phyloP scores from a whole-genome alignment of 192 early-diverging fungal species.

The Rhizophagus prolifer region DNA sequence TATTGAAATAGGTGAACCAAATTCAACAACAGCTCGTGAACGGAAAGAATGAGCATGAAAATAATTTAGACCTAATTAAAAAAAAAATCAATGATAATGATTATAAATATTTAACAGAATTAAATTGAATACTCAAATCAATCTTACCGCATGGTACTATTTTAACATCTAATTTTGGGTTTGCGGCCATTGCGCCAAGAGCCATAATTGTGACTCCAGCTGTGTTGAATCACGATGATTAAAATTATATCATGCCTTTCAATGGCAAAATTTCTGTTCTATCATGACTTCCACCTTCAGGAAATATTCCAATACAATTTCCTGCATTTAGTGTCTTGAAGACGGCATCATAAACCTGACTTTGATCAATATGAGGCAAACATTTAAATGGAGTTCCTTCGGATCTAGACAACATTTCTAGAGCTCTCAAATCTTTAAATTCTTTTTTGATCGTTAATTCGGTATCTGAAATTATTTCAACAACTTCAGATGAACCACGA shows the following conservation, averaged over 20 bases:
- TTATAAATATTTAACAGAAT: background rate
- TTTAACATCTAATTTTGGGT: slow-evolving; percentile 83
- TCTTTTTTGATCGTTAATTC: slow-evolving; percentile 73
- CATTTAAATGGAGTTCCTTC: slow-evolving; percentile 66
- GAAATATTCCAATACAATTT: slow-evolving; percentile 93
- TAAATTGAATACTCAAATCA: background rate
- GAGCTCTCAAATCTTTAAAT: slow-evolving; percentile 69
- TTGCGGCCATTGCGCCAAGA: slow-evolving; percentile 83
- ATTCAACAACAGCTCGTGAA: slow-evolving; percentile 95
- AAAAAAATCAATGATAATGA: background rate
- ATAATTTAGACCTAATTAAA: slow-evolving; percentile 75
- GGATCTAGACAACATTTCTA: slow-evolving; percentile 58
- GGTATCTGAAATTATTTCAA: slow-evolving; percentile 80
- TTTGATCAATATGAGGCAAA: slow-evolving; percentile 88
- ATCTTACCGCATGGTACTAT: slow-evolving; percentile 78
- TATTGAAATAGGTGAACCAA: slow-evolving; percentile 87
- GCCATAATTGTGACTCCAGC: slow-evolving; percentile 84
- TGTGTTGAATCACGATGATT: slow-evolving; percentile 15
- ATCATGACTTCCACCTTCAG: slow-evolving; percentile 98
- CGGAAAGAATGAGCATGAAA: slow-evolving; percentile 96
- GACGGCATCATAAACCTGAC: slow-evolving; percentile 81
- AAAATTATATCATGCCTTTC: slow-evolving; percentile 58
- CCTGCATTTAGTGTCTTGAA: slow-evolving; percentile 71
- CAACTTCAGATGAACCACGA: slow-evolving; percentile 64
- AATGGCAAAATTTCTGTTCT: slow-evolving; percentile 93